Percentiles rank a stretch among this genome's conserved stretches.
These are phyloP conservation scores for Trametes coccinea DNA, from an alignment of 768 basidiomycete species.

Conservation along the genomic window DNA sequence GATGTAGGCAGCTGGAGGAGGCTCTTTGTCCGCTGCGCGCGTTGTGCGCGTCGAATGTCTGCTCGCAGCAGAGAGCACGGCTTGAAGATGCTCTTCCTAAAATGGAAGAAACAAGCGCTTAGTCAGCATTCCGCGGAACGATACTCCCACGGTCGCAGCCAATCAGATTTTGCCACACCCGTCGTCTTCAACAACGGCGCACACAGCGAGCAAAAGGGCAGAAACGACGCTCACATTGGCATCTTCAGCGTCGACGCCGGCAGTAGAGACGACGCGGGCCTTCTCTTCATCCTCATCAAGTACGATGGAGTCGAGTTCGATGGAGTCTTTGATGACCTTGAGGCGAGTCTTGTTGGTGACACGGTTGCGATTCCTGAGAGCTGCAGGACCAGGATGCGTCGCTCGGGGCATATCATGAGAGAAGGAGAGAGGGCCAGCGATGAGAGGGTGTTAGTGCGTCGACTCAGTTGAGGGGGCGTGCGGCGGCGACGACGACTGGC, in stretches of 20 bases:
- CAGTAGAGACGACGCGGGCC: conserved; percentile 75
- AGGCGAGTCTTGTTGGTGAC: conserved; percentile 93
- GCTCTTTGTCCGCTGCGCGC: conserved; percentile 40
- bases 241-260: conserved; percentile 91
- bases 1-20: conserved; percentile 68
- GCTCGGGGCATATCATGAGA: conserved; percentile 90
- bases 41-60: conserved; percentile 42
- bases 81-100: conserved; percentile 61
- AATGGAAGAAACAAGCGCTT: conserved; percentile 30
- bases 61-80: conserved; percentile 55
- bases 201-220: conserved; percentile 35
- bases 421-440: conserved; percentile 38
- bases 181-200: conserved; percentile 44
- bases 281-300: conserved; percentile 88
- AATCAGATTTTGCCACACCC: conserved; percentile 50
- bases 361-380: conserved; percentile 84
- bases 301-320: conserved; percentile 77
- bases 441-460: conserved; percentile 24
- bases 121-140: conserved; percentile 57
- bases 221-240: conserved; percentile 73
- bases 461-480: conserved; percentile 27
- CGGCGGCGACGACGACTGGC: conserved; percentile 32
- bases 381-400: conserved; percentile 72
- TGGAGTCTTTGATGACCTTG: conserved; percentile 76
- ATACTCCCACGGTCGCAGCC: conserved; percentile 45